Evolutionary conservation across 257 asterid genomes (phyloP).

Genomic region (Forsythia viridissima): DNA sequence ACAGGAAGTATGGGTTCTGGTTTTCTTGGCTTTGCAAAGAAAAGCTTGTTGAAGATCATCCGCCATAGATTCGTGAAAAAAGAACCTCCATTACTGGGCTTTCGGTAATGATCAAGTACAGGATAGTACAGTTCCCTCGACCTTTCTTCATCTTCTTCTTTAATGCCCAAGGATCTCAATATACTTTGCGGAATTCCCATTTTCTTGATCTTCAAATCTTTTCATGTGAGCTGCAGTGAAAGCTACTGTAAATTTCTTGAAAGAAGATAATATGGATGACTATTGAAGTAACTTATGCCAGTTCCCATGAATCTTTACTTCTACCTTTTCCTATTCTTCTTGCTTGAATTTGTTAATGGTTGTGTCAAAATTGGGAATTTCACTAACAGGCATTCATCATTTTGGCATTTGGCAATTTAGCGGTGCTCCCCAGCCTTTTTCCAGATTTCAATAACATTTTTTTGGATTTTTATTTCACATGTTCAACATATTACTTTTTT

Average conservation of each 20-base stretch:
- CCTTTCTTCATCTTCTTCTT: slow-evolving; percentile 8
- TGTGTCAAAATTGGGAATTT: neutral
- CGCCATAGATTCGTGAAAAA: neutral
- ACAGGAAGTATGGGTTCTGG: neutral
- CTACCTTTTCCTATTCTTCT: too few species aligned
- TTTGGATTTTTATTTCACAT: too few species aligned
- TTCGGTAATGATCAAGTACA: neutral
- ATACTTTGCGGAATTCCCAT: slow-evolving; percentile 21
- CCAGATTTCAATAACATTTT: too few species aligned
- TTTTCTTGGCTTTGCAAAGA: neutral
- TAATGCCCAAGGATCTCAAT: neutral
- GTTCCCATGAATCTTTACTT: neutral
- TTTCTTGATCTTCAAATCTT: neutral
- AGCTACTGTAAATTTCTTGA: neutral
- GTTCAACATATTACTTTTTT: too few species aligned
- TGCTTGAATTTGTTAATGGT: neutral
- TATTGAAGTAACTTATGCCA: neutral
- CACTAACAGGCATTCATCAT: too few species aligned
- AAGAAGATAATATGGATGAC: too few species aligned
- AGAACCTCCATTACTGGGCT: neutral
- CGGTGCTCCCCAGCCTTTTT: too few species aligned
- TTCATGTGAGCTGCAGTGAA: neutral
- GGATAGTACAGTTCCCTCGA: neutral
- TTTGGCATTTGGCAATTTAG: too few species aligned
- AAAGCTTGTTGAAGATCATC: neutral